These are phyloP conservation scores for Backusella psychrophila DNA, from an alignment of 192 early-diverging fungal genomes.

Conservation along the genomic window DNA sequence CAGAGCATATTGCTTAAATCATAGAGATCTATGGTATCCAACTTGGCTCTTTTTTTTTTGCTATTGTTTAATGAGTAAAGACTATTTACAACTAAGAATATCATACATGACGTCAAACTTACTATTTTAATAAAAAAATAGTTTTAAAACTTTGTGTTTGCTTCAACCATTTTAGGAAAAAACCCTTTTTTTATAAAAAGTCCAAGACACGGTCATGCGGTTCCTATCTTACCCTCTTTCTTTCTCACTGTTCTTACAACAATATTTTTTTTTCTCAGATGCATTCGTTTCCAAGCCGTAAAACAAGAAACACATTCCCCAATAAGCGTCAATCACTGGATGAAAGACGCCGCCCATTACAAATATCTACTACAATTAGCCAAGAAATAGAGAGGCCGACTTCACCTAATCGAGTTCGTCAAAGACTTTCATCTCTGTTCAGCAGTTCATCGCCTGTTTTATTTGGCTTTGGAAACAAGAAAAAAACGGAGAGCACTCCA, in stretches of 20 bases:
- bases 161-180: constrained; percentile 8
- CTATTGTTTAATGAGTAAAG: not conserved
- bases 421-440: constrained; percentile 6
- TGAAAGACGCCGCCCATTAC: not conserved
- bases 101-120: not conserved
- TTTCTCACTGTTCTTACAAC: not conserved
- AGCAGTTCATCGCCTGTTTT: constrained; percentile 1
- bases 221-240: not conserved
- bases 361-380: not conserved
- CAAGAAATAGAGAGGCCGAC: not conserved
- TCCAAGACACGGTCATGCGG: not conserved
- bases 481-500: too few species aligned
- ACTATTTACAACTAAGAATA: not conserved
- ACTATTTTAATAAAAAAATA: not conserved
- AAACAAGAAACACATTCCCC: not conserved
- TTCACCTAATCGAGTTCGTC: not conserved
- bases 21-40: not conserved
- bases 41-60: not conserved
- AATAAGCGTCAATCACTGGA: constrained; percentile 3
- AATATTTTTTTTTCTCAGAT: not conserved
- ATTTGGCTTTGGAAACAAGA: not conserved
- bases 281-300: not conserved
- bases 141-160: not conserved
- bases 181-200: constrained; percentile 5
- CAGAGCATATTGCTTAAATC: not conserved